A percentile compares a stretch with the other conserved stretches of the same genome.
Evolutionary conservation across 352 stramenopile species (phyloP).

Genomic region (Thalassiosira livingstoniorum): DNA sequence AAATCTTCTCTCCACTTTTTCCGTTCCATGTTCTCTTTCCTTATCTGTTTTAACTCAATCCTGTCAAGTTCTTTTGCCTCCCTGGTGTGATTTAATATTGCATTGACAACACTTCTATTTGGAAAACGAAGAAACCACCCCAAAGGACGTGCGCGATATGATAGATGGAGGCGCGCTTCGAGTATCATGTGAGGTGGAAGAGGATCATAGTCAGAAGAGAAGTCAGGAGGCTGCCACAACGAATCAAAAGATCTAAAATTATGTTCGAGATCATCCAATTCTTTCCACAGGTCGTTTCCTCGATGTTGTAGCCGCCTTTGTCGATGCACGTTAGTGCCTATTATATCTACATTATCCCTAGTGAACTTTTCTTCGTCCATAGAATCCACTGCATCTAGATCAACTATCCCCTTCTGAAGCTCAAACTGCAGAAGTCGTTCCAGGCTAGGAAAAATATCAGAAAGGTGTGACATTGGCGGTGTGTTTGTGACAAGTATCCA

Average conservation of each 20-base stretch:
- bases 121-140: conserved; percentile 76
- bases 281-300: conserved; percentile 22
- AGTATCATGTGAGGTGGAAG: conserved; percentile 22
- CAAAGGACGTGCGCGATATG: conserved; percentile 45
- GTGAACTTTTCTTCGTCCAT: not conserved
- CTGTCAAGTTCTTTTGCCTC: conserved; percentile 24
- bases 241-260: conserved; percentile 31
- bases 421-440: conserved; percentile 56
- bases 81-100: conserved; percentile 59
- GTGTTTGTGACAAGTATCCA: conserved; percentile 75
- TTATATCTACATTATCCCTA: no score
- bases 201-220: conserved; percentile 17
- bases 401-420: conserved; percentile 66
- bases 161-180: conserved; percentile 45
- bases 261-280: conserved; percentile 32
- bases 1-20: conserved; percentile 7
- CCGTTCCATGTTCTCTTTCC: not conserved
- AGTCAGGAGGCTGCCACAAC: conserved; percentile 7
- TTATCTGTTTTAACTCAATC: not conserved
- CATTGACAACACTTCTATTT: conserved; percentile 73
- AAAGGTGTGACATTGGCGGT: conserved; percentile 68
- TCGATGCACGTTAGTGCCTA: conserved; percentile 7
- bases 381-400: conserved; percentile 68
- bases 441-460: conserved; percentile 66
- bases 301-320: conserved; percentile 17